These are phyloP conservation scores for Globisporangium orthogonon DNA, from an alignment of 352 stramenopile genomes.

Conservation along the genomic window DNA sequence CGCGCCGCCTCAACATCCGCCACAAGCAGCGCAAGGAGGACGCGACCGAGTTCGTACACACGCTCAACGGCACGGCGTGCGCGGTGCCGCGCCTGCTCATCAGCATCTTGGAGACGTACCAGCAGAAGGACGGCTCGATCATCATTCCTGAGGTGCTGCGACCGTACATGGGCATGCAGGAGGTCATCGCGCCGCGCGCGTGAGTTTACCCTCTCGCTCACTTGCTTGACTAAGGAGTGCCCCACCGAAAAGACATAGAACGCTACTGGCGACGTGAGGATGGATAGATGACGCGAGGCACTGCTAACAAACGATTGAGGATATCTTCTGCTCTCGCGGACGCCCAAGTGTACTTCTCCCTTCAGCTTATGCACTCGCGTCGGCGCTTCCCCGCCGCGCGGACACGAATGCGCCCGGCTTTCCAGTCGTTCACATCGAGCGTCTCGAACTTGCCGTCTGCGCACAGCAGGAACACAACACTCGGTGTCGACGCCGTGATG, in stretches of 20 bases:
- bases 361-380: neutral
- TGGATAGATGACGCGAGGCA: neutral
- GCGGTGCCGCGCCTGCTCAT: conserved; percentile 82
- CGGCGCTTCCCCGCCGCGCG: conserved; percentile 9
- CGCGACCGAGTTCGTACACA: conserved; percentile 77
- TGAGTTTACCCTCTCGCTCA: neutral
- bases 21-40: conserved; percentile 64
- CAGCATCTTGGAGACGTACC: conserved; percentile 80
- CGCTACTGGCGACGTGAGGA: too few relatives aligned
- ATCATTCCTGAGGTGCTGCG: conserved; percentile 69
- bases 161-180: conserved; percentile 75
- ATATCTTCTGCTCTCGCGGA: conserved; percentile 12
- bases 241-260: neutral
- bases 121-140: conserved; percentile 74
- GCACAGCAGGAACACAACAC: conserved; percentile 38
- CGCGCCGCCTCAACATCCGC: conserved; percentile 79
- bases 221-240: too few relatives aligned
- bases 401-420: conserved; percentile 21
- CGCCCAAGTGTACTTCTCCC: too few relatives aligned
- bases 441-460: conserved; percentile 28
- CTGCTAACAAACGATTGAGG: too few relatives aligned
- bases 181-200: conserved; percentile 35
- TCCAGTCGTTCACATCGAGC: conserved; percentile 40
- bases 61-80: conserved; percentile 82
- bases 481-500: conserved; percentile 40